These are phyloP conservation scores for Tanacetum coccineum DNA, from an alignment of 129 eudicot genomes.

Conservation along the genomic window DNA sequence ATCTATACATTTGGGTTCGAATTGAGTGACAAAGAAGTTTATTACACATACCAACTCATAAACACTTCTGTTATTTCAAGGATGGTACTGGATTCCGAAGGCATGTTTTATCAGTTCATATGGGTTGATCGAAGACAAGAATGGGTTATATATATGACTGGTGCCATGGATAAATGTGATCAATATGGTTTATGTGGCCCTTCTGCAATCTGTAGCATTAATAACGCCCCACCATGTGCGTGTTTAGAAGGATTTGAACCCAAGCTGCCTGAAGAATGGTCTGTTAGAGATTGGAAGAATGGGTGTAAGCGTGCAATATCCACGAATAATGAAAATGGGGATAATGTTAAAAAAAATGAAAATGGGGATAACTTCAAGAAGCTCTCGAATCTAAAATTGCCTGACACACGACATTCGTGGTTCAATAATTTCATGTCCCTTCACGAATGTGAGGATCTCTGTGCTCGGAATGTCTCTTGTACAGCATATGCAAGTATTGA, in stretches of 20 bases:
- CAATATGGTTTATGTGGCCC: constrained; percentile 1
- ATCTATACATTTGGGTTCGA: constrained; percentile 3
- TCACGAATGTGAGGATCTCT: constrained; percentile 28
- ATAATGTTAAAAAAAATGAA: constrained; percentile 6
- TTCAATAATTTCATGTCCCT: constrained; percentile 14
- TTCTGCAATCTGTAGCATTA: constrained; percentile 20
- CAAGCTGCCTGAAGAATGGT: constrained; percentile 23
- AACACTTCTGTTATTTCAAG: constrained; percentile 18
- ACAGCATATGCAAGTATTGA: constrained; percentile 39
- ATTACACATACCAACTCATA: not conserved
- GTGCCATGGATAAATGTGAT: not conserved
- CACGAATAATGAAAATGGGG: constrained; percentile 5
- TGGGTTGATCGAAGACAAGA: not conserved
- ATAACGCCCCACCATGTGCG: not conserved
- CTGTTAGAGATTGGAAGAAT: constrained; percentile 5
- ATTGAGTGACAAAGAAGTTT: constrained; percentile 10
- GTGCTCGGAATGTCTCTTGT: constrained; percentile 24
- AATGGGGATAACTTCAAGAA: constrained; percentile 18
- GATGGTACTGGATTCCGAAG: constrained; percentile 1
- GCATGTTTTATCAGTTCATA: not conserved
- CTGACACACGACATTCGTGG: constrained; percentile 31
- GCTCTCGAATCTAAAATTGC: constrained; percentile 30
- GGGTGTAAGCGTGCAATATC: constrained; percentile 22
- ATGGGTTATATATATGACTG: not conserved
- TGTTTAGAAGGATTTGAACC: constrained; percentile 42